Conservation (phyloP, 1,284 basidiomycete species). For the Laetiporus sulphureus region DNA sequence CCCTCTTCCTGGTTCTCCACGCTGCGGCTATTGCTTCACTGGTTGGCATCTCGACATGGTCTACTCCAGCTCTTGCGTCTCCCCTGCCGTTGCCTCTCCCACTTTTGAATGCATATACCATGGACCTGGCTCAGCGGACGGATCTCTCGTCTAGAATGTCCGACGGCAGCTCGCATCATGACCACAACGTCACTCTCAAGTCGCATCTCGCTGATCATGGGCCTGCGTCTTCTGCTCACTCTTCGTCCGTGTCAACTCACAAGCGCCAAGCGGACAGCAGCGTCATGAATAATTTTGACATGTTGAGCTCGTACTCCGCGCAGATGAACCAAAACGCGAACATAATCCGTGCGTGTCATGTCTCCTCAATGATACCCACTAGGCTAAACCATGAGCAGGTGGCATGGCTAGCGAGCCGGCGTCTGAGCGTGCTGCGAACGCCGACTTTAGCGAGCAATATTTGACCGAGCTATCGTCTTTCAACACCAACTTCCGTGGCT, state of each 20-base stretch:
- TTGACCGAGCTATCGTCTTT: constrained; percentile 33
- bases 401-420: constrained; percentile 7
- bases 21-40: constrained; percentile 31
- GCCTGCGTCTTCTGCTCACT: constrained; percentile 9
- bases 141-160: background rate
- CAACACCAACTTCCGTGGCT: constrained; percentile 30
- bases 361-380: background rate
- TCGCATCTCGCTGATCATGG: constrained; percentile 7
- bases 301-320: constrained; percentile 20
- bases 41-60: constrained; percentile 15
- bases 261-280: constrained; percentile 15
- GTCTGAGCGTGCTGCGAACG: constrained; percentile 18
- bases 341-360: constrained; percentile 20
- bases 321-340: constrained; percentile 17
- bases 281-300: constrained; percentile 16
- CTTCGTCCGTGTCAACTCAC: constrained; percentile 4
- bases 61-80: constrained; percentile 18
- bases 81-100: constrained; percentile 30
- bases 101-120: constrained; percentile 11
- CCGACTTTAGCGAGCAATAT: constrained; percentile 32
- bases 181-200: constrained; percentile 1
- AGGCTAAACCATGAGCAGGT: no score
- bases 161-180: background rate
- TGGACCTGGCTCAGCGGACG: constrained; percentile 9
- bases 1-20: constrained; percentile 33